These are phyloP conservation scores for Ascochyta clinopodiicola DNA, from an alignment of 2,329 filamentous ascomycete species.

Conservation along the genomic window DNA sequence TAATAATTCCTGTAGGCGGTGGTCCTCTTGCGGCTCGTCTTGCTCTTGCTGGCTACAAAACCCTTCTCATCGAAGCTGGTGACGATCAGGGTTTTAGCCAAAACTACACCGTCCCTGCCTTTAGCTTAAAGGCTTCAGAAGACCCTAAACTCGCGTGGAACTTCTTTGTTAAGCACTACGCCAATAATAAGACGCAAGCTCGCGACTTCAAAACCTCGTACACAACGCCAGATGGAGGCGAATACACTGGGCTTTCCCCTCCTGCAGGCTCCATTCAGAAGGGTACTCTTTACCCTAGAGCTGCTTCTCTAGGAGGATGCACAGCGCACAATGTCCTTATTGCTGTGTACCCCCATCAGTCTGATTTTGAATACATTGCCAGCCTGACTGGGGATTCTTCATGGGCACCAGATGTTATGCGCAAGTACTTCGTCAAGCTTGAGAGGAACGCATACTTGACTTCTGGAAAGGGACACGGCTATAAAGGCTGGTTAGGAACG, in stretches of 20 bases:
- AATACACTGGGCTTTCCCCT: conserved; percentile 59
- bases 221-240: conserved; percentile 47
- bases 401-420: conserved; percentile 66
- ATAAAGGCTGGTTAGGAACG: conserved; percentile 63
- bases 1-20: conserved; percentile 21
- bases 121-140: conserved; percentile 61
- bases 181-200: conserved; percentile 59
- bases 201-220: conserved; percentile 67
- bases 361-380: conserved; percentile 66
- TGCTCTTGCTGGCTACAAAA: conserved; percentile 65
- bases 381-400: conserved; percentile 65
- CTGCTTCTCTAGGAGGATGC: conserved; percentile 64
- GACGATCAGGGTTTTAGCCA: conserved; percentile 61
- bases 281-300: conserved; percentile 65
- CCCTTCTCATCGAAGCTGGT: conserved; percentile 67
- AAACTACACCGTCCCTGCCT: conserved; percentile 63
- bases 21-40: conserved; percentile 58
- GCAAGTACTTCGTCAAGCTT: conserved; percentile 63
- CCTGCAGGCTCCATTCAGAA: conserved; percentile 59
- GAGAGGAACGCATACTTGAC: conserved; percentile 62
- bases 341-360: conserved; percentile 63
- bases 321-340: conserved; percentile 69
- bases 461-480: conserved; percentile 60
- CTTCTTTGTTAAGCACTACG: conserved; percentile 69
- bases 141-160: conserved; percentile 66